Percentiles rank a stretch among this genome's conserved stretches.
Evolutionary conservation across 2,329 filamentous ascomycete species (phyloP).

Genomic region (Sclerotinia glacialis): DNA sequence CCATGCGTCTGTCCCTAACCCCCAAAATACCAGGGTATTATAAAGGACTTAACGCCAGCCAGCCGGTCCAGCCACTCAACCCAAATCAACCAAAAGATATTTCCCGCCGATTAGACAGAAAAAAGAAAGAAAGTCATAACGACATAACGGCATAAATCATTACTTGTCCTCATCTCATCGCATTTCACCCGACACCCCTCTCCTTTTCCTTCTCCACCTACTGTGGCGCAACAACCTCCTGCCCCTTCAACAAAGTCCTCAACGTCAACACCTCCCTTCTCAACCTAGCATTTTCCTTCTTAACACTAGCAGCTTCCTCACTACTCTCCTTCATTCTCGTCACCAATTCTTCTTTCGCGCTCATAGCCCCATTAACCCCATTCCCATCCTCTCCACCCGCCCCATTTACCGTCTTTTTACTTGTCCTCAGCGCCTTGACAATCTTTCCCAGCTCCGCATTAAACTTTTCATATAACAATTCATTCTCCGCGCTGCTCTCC

Average conservation of each 20-base stretch:
- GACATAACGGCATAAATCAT: slow-evolving; percentile 18
- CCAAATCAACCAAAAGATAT: not conserved
- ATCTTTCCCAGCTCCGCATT: slow-evolving; percentile 88
- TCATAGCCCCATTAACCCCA: slow-evolving; percentile 54
- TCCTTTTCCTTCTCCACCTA: not conserved
- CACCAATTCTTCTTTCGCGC: slow-evolving; percentile 77
- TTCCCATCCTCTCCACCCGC: not conserved
- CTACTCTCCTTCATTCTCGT: slow-evolving; percentile 66
- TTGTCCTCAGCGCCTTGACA: slow-evolving; percentile 66
- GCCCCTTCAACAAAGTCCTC: slow-evolving; percentile 31
- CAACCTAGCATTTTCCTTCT: slow-evolving; percentile 81
- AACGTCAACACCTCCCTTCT: slow-evolving; percentile 70
- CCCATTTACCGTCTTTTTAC: not conserved
- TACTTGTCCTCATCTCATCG: not conserved
- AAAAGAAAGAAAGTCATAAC: slow-evolving; percentile 13
- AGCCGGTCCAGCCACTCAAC: not conserved
- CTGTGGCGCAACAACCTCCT: slow-evolving; percentile 14
- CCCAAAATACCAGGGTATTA: slow-evolving; percentile 4
- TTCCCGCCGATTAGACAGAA: not conserved
- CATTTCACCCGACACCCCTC: not conserved
- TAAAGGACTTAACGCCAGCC: slow-evolving; percentile 7
- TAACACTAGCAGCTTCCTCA: slow-evolving; percentile 73
- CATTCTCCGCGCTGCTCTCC: slow-evolving; percentile 85
- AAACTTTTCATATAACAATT: slow-evolving; percentile 86
- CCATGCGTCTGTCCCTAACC: not conserved